Evolutionary conservation across 768 basidiomycete species (phyloP), one percentile per base, ranked within the genome.

Genomic region (Boletus huronensis): DNA sequence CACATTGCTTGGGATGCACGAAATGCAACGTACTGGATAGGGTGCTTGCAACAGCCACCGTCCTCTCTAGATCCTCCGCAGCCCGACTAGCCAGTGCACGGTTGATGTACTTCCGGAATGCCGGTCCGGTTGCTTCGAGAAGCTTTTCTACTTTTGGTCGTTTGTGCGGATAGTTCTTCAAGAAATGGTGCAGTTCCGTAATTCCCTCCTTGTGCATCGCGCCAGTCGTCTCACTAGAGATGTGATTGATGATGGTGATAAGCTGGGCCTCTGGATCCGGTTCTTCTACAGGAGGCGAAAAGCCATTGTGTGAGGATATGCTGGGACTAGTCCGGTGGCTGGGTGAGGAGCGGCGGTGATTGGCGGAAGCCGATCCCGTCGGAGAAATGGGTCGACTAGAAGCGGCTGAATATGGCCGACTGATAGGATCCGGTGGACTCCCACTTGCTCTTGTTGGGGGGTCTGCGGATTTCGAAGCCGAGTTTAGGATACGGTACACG

Each of bases 201-300:
- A 98, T 94, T 4, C 93, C 92, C 69, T 96, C 92, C 71, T 93
- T 93, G 69, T 93, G 90, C 74, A 92, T 76, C 16, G 90, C 89
- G 16, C 89, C 90, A 5, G 91, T 90, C 23, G 90, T 90, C 73
- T 93, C 88, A 67, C 87, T 90, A 31, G 89, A 92, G 54, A 91
- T 91, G 66, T 93, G 88, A 39, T 84, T 85, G 63, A 93, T 90
- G 61, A 94, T 89, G 13, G 82, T 82, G 53, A 87, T 81, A 41
- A 95, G 74, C 63, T 92, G 87, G 11, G 83, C 86, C 65, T 94
- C 93, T 11, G 90, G 89, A 69, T 95, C 93, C 1, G 90, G 88
- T 67, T 94, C 91, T 68, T 87, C 85, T 7, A 77, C 76, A n/a
- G 80, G 74, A 6, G 82, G 77, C 54, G 77, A 71, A 74, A 73